Conservation (phyloP, 371 early-diverging fungal species). For the Haplosporangium sp. region DNA sequence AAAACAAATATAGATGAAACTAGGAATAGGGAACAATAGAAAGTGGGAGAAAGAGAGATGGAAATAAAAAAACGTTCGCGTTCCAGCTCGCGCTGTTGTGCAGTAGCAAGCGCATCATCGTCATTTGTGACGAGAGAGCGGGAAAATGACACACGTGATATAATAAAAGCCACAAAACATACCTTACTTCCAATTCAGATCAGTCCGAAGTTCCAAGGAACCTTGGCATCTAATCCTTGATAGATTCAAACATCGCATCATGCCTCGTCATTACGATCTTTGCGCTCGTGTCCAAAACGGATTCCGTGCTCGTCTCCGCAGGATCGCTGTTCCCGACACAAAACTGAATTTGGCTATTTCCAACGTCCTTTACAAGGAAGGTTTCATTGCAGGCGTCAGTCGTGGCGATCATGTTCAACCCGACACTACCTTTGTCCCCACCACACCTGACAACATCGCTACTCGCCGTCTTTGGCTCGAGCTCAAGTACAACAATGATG, state of each 20-base stretch:
- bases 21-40: not conserved
- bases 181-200: not conserved
- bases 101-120: not conserved
- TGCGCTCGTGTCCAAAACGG: constrained; percentile 95
- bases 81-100: constrained; percentile 7
- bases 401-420: constrained; percentile 86
- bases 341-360: constrained; percentile 89
- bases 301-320: constrained; percentile 82
- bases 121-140: not conserved
- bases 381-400: constrained; percentile 85
- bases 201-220: not conserved
- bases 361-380: constrained; percentile 92
- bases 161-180: not conserved
- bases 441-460: constrained; percentile 87
- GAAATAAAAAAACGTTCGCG: constrained; percentile 11
- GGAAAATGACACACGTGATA: not conserved
- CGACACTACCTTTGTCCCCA: constrained; percentile 76
- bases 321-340: constrained; percentile 91
- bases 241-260: constrained; percentile 42
- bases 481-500: constrained; percentile 91
- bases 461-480: constrained; percentile 92
- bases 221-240: not conserved
- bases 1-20: not conserved
- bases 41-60: not conserved
- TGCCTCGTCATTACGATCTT: constrained; percentile 90